These are phyloP conservation scores for Asclepias syriaca DNA, from an alignment of 257 asterid genomes.

Conservation along the genomic window DNA sequence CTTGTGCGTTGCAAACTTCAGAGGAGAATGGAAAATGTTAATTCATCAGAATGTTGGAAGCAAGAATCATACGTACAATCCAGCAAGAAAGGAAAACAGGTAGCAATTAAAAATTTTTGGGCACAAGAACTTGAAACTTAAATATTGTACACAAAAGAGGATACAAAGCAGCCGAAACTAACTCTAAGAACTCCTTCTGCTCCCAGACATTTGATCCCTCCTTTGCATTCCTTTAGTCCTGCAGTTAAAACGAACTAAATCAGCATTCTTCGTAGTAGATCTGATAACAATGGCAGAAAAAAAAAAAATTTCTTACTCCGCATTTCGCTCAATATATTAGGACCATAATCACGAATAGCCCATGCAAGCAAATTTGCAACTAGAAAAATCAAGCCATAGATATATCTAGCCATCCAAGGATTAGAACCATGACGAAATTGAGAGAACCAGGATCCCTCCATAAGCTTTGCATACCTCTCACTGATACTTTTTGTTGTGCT, in stretches of 20 bases:
- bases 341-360: constrained; percentile 55
- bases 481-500: constrained; percentile 16
- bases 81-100: background rate
- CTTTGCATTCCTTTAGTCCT: constrained; percentile 50
- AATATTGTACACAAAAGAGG: constrained; percentile 19
- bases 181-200: constrained; percentile 51
- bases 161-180: constrained; percentile 53
- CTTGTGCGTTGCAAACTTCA: background rate
- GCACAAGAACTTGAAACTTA: background rate
- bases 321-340: constrained; percentile 27
- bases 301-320: constrained; percentile 23
- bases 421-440: constrained; percentile 47
- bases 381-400: constrained; percentile 41
- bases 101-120: background rate
- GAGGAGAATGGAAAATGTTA: background rate
- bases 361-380: constrained; percentile 43
- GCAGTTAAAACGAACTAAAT: constrained; percentile 8
- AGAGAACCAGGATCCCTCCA: constrained; percentile 41
- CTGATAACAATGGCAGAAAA: background rate
- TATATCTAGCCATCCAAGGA: constrained; percentile 61
- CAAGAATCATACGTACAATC: background rate
- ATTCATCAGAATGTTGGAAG: background rate
- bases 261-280: background rate
- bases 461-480: constrained; percentile 30
- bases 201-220: constrained; percentile 43